Evolutionary conservation across 2,329 filamentous ascomycete genomes (phyloP), one percentile per base, ranked within the genome.

Genomic region (Aspergillus floridensis): DNA sequence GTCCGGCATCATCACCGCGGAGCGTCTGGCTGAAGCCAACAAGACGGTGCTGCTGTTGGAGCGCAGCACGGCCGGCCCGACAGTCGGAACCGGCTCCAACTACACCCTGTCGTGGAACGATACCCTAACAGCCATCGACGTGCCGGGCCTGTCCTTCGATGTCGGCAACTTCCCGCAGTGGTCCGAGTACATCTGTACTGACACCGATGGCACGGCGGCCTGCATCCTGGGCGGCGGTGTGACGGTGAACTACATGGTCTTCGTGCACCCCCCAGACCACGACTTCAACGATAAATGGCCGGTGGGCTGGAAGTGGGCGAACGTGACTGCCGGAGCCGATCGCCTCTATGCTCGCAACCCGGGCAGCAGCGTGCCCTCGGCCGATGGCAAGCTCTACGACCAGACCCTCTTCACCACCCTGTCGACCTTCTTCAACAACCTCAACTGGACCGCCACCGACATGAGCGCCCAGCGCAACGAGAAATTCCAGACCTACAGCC

Each of bases 231-330:
- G 69, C 12, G 69, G 68, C 26, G 69, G 69, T 31, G 68, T 68
- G 5, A 70, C 69, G 1, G 57, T 71, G 29, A 71, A 71, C 63
- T 70, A 54, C 52, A 69, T 65, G 69, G 69, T 65, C 22, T 71
- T 71, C 35, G 68, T 70, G 16, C 66, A 70, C 52, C 66, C 89
- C 0, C 84, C 87, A 61, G 79, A 83, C 4, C 71, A 77, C 6
- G 89, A 92, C 70, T 92, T 88, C 79, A 86, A 92, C 70, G 81
- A 84, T 70, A 88, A 88, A 72, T 92, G 90, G 77, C 89, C 89
- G 0, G 64, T 76, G 1, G 89, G 88, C 31, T 92, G 89, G 89
- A 86, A 88, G 72, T 81, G 85, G 21, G 70, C 76, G 5, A 87
- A 91, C 65, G 82, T 91, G 70, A 76, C 77, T 60, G 70, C 77